A percentile compares a stretch with the other conserved stretches of the same genome.
phyloP scores from a whole-genome alignment of 331 rosid species.

The Arachis monticola region DNA sequence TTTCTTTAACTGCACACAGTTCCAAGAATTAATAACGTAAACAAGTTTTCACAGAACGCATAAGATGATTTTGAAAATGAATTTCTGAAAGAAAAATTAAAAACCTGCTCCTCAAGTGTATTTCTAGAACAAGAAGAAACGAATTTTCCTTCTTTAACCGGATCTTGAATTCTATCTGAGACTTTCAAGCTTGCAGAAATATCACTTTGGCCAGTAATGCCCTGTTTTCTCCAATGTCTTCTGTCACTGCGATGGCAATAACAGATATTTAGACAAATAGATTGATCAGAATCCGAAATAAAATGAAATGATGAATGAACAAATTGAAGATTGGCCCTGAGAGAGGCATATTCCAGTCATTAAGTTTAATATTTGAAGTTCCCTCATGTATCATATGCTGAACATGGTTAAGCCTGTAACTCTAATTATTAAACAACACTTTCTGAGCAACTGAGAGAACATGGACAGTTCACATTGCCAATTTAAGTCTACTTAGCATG shows the following conservation, averaged over 20 bases:
- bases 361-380: constrained; percentile 15
- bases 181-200: constrained; percentile 67
- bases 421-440: no score
- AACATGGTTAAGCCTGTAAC: no score
- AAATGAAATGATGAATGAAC: constrained; percentile 25
- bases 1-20: constrained; percentile 67
- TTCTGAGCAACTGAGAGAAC: no score
- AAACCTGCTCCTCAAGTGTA: constrained; percentile 72
- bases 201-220: constrained; percentile 58
- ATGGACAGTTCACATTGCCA: no score
- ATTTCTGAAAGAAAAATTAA: constrained; percentile 20
- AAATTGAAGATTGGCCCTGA: constrained; percentile 5
- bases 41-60: constrained; percentile 26
- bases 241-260: constrained; percentile 51
- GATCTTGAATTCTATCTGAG: constrained; percentile 62
- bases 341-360: constrained; percentile 20
- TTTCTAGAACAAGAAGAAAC: constrained; percentile 57
- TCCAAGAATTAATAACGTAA: constrained; percentile 42
- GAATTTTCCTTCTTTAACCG: constrained; percentile 57
- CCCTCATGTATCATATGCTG: constrained; percentile 14
- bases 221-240: constrained; percentile 64
- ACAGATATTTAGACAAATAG: constrained; percentile 29
- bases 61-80: constrained; percentile 24
- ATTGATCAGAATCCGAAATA: constrained; percentile 17
- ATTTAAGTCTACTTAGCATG: no score